Evolutionary conservation across 2,329 filamentous ascomycete genomes (phyloP), one percentile per base, ranked within the genome.

Genomic region (Sarocladium oryzae): DNA sequence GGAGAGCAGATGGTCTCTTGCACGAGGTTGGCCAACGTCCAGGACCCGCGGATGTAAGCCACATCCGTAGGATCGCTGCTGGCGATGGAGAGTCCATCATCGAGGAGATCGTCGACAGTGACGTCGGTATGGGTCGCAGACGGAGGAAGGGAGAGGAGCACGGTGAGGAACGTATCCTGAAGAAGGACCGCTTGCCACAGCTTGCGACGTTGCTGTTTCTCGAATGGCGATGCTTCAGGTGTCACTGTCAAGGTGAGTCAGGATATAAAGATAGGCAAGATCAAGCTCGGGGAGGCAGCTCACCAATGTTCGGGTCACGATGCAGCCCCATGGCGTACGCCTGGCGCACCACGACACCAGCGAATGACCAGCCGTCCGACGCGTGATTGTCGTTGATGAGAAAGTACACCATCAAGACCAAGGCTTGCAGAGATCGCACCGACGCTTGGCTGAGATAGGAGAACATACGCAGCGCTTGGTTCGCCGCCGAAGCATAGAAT

Each of bases 351-450:
- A 89, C 66, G 23, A 92, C 84, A 5, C 88, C 88, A 0, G 85
- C 85, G 71, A 90, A 92, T 0, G 86, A 84, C 83, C 87, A 92
- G 1, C 87, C 88, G 62, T 92, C 88, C 0, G 85, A 88, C 3
- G 86, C 86, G 59, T 91, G 87, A 59, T 90, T 90, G 65, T 92
- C 87, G 60, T 92, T 92, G 71, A 91, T 90, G 32, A 92, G 73
- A 58, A 92, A 92, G 62, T 91, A 91, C 0, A 83, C 84, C 53
- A 90, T 82, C 52, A 92, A 68, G 0, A 90, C 84, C 86, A 91
- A 91, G 40, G 88, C 82, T 65, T 89, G 86, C 28, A 91, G 81
- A 1, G 86, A 87, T 21, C 82, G 74, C 48, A 89, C 74, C 0
- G 85, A 88, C 2, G 86, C 85, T 40, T 81, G 82, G 64, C 86